Percentiles rank a stretch among this genome's conserved stretches.
Conservation (phyloP, 306 rosid species). For the Rosa chinensis region DNA sequence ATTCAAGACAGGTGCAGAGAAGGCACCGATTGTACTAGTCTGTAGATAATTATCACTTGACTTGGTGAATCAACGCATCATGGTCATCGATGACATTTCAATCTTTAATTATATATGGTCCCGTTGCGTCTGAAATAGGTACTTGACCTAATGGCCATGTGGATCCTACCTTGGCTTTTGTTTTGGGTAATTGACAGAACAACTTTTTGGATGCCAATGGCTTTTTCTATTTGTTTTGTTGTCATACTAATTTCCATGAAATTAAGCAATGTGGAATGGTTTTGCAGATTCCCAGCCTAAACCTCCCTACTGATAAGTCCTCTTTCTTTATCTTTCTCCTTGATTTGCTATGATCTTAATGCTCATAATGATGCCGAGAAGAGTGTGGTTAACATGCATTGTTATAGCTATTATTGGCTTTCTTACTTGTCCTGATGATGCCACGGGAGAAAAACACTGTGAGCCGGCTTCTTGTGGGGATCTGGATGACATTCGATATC, state of each 20-base stretch:
- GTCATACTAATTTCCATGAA: background rate
- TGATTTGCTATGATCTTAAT: background rate
- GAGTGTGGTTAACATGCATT: background rate
- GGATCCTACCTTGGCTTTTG: background rate
- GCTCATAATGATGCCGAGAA: background rate
- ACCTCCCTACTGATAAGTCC: background rate
- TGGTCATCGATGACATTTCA: background rate
- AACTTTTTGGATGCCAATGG: too few species aligned
- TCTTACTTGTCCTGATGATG: background rate
- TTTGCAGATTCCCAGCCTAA: background rate
- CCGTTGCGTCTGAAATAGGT: background rate
- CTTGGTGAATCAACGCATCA: background rate
- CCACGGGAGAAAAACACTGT: background rate
- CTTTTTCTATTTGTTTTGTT: background rate
- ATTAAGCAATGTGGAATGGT: background rate
- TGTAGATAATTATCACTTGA: too few species aligned
- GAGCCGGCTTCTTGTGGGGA: slow-evolving; percentile 20
- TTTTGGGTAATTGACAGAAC: background rate
- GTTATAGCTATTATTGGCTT: background rate
- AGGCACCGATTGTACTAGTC: too few species aligned
- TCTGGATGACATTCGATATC: background rate
- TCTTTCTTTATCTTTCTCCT: background rate
- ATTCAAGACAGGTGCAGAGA: too few species aligned
- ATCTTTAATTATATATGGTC: background rate
- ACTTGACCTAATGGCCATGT: background rate